These are phyloP conservation scores for Exophiala alcalophila DNA, from an alignment of 2,329 filamentous ascomycete species.

Conservation along the genomic window DNA sequence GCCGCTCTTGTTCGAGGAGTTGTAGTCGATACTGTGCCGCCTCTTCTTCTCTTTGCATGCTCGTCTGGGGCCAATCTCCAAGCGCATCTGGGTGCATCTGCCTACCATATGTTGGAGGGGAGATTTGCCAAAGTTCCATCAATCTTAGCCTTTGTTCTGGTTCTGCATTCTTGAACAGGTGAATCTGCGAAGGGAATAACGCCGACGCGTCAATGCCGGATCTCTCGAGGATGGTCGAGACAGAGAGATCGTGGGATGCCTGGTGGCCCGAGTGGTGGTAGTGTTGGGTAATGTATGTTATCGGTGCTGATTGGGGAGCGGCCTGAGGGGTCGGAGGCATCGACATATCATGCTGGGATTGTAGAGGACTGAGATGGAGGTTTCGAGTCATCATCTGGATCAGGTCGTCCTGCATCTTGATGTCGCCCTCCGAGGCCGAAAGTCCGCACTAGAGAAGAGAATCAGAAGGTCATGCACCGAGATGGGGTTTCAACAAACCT, in stretches of 20 bases:
- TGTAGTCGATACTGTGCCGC: conserved; percentile 61
- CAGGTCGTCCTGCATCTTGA: conserved; percentile 76
- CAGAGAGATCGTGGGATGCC: conserved; percentile 50
- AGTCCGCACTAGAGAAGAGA: conserved; percentile 40
- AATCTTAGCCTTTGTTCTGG: conserved; percentile 69
- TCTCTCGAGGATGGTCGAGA: conserved; percentile 48
- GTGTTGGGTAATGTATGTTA: conserved; percentile 76
- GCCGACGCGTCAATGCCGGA: conserved; percentile 64
- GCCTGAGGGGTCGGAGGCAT: conserved; percentile 32
- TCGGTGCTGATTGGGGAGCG: conserved; percentile 42
- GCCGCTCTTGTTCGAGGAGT: conserved; percentile 35
- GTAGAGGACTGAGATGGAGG: conserved; percentile 57
- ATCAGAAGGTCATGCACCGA: conserved; percentile 27
- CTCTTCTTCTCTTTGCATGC: conserved; percentile 53
- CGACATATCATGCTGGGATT: conserved; percentile 36
- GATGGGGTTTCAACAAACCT: conserved; percentile 36
- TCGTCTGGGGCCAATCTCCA: conserved; percentile 58
- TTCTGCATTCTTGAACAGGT: conserved; percentile 74
- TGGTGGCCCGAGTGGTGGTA: conserved; percentile 78
- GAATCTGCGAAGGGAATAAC: conserved; percentile 70
- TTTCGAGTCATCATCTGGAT: conserved; percentile 74
- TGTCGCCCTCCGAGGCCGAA: conserved; percentile 44
- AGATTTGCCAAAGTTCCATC: conserved; percentile 81
- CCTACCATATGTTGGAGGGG: conserved; percentile 63
- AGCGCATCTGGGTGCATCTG: conserved; percentile 55